Base-by-base conservation (phyloP, 2,329 filamentous ascomycete genomes). In the Paracamarosporium sp. region DNA sequence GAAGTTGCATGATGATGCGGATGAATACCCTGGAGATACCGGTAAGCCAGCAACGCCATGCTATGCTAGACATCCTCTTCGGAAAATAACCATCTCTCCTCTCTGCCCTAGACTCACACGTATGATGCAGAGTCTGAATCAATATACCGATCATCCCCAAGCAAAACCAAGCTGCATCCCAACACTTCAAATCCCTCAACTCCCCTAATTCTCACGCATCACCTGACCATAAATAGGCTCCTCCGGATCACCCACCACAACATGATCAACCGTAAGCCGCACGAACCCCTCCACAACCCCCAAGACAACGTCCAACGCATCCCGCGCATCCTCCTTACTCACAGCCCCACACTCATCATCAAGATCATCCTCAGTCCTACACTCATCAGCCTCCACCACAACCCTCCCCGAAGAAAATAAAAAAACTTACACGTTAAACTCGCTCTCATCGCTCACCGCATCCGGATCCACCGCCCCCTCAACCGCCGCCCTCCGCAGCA, bases 401-500 rank as follows among this genome's bases (percentile, higher is more conserved):
- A 99, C 80, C 86, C 88, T 68, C 87, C 95, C 66, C 94, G 99
- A 77, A 99, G 98, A 84, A 99, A 94, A 94, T 99, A 95, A 95
- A 97, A 95, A 79, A 86, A 97, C 70, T 98, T 98, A 80, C 93
- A 98, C 80, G 88, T 98, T 64, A 86, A 88, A 56, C 88, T 98
- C 50, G 86, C 98, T 62, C 84, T 96, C 65, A 92, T 90, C 71
- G 92, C 97, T 83, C 95, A 93, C 60, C 83, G 97, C 65, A 98
- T 99, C 84, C 95, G 99, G 83, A 94, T 99, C 66, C 98, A 94
- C 94, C 98, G 95, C 93, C 80, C 98, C 77, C 95, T 96, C 82
- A 87, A 95, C 75, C 98, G 12, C 15, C n/a, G n/a, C 38, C 15
- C 48, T 43, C n/a, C 55, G 56, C n/a, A 74, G 56, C 41, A 74